These are phyloP conservation scores for Hericium alpestre DNA, from an alignment of 768 basidiomycete species.

Conservation along the genomic window DNA sequence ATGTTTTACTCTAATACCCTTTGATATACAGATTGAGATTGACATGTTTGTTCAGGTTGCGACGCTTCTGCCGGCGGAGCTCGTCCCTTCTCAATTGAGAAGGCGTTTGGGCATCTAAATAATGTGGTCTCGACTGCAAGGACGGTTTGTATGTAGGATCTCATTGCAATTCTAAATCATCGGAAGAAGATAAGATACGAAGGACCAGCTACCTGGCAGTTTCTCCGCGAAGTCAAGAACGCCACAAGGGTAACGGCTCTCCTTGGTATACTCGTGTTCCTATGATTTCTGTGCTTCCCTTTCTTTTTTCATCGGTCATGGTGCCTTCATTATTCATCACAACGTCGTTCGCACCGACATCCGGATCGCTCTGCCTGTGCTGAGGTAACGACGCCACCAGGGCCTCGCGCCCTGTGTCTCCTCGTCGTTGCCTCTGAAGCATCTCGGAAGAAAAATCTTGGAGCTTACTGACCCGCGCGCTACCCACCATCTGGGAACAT, in stretches of 20 bases:
- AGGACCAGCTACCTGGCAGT: too few species aligned
- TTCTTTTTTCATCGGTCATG: too few species aligned
- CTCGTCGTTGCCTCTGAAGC: constrained; percentile 6
- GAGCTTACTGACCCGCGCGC: constrained; percentile 51
- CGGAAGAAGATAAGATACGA: too few species aligned
- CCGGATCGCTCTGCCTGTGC: constrained; percentile 21
- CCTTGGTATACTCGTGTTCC: too few species aligned
- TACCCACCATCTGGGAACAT: constrained; percentile 8
- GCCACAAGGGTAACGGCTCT: too few species aligned
- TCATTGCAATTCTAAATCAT: too few species aligned
- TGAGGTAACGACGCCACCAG: constrained; percentile 29
- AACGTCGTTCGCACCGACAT: constrained; percentile 15
- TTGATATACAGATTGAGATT: constrained; percentile 6
- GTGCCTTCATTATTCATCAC: too few species aligned
- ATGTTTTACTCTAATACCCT: constrained; percentile 10
- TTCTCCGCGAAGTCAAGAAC: too few species aligned
- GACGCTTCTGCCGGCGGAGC: constrained; percentile 7
- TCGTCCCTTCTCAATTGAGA: not conserved
- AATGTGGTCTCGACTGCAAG: too few species aligned
- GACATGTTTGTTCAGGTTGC: constrained; percentile 2
- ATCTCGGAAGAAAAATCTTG: constrained; percentile 26
- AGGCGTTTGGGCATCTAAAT: not conserved
- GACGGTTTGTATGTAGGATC: too few species aligned
- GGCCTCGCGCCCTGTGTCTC: constrained; percentile 17
- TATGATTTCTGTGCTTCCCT: too few species aligned